Evolutionary conservation across 805 yeast species (phyloP).

Genomic region (Cyberlindnera bimundalis): DNA sequence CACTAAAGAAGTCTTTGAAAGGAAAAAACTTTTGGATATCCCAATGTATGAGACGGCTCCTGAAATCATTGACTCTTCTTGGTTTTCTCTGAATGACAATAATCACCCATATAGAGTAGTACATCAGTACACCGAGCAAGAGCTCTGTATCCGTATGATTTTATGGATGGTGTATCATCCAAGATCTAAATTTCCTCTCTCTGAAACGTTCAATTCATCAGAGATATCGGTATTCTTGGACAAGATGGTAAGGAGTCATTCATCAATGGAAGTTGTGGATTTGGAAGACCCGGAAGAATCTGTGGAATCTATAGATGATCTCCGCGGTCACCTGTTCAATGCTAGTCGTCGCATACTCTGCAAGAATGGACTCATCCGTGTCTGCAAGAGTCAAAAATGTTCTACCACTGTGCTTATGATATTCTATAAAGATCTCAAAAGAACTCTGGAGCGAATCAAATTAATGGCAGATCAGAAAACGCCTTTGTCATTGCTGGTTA

Average conservation of each 20-base stretch:
- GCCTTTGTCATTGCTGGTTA: neutral
- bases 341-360: slow-evolving; percentile 25
- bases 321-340: slow-evolving; percentile 27
- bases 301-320: slow-evolving; percentile 13
- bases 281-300: slow-evolving; percentile 6
- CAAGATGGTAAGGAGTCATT: slow-evolving; percentile 4
- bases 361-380: slow-evolving; percentile 19
- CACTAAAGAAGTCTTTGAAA: slow-evolving; percentile 23
- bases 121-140: slow-evolving; percentile 2
- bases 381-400: slow-evolving; percentile 25
- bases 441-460: slow-evolving; percentile 1
- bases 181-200: slow-evolving; percentile 17
- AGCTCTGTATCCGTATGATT: slow-evolving; percentile 20
- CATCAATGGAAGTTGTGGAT: slow-evolving; percentile 4
- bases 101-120: slow-evolving; percentile 6
- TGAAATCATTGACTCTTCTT: neutral
- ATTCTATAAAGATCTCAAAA: slow-evolving; percentile 8
- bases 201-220: slow-evolving; percentile 15
- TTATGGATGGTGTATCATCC: slow-evolving; percentile 21
- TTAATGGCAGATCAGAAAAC: neutral
- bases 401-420: slow-evolving; percentile 15
- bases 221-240: slow-evolving; percentile 17
- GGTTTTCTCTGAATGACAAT: slow-evolving; percentile 1
- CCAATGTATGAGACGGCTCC: neutral
- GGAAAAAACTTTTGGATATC: neutral